A percentile compares a stretch with the other conserved stretches of the same genome.
Evolutionary conservation across 495 filamentous ascomycete genomes (phyloP).

Genomic region (Penicillium pancosmium): DNA sequence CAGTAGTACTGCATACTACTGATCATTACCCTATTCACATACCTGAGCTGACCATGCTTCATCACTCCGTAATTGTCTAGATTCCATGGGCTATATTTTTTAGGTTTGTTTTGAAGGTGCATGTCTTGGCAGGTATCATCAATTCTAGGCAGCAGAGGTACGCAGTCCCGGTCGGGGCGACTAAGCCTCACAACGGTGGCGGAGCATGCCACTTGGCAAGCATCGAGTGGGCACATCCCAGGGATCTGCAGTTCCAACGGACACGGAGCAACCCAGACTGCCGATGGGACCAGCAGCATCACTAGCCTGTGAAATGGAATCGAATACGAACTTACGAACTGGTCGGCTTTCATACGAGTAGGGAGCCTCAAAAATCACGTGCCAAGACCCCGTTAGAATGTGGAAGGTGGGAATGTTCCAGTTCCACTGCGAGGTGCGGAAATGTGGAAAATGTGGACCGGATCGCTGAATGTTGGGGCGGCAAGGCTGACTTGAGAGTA

Average conservation of each 20-base stretch:
- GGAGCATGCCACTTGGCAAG: constrained; percentile 14
- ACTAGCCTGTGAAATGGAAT: neutral
- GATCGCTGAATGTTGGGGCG: constrained; percentile 4
- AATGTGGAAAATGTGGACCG: neutral
- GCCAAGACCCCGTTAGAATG: neutral
- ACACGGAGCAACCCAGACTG: constrained; percentile 10
- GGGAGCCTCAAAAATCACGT: constrained; percentile 22
- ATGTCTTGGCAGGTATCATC: neutral
- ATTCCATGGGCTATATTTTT: too few species aligned
- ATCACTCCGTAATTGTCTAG: too few species aligned
- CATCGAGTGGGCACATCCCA: neutral
- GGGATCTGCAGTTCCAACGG: neutral
- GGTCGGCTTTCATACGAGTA: neutral
- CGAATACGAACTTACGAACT: neutral
- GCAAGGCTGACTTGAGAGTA: constrained; percentile 2
- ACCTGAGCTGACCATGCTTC: too few species aligned
- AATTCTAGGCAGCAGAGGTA: neutral
- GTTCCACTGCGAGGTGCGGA: constrained; percentile 5
- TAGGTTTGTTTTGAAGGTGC: too few species aligned
- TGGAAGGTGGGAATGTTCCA: neutral
- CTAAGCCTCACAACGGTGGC: constrained; percentile 5
- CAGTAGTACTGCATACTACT: too few species aligned
- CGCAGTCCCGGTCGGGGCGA: neutral
- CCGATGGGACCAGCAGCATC: neutral
- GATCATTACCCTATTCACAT: too few species aligned